phyloP scores from a whole-genome alignment of 257 asterid species.

The Perilla frutescens region DNA sequence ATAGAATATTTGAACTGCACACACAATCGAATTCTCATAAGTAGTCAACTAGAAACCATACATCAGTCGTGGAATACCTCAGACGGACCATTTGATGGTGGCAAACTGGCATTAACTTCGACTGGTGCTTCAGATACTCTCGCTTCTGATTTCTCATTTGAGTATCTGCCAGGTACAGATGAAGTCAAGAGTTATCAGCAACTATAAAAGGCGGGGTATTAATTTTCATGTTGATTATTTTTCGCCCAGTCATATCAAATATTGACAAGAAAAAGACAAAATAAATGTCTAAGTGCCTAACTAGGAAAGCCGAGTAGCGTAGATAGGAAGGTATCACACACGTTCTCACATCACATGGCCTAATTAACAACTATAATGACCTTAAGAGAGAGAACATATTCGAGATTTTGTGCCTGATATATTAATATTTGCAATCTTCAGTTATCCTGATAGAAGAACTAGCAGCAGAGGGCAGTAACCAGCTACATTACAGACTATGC shows the following conservation, averaged over 20 bases:
- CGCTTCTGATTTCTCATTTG: constrained; percentile 92
- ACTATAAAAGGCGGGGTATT: background rate
- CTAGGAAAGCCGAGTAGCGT: background rate
- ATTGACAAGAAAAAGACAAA: background rate
- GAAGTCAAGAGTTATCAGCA: background rate
- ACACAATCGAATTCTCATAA: background rate
- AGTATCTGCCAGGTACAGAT: constrained; percentile 47
- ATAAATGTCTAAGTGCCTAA: background rate
- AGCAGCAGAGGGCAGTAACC: background rate
- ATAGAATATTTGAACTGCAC: constrained; percentile 15
- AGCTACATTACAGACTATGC: background rate
- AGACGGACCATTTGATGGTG: constrained; percentile 46
- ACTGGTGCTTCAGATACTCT: constrained; percentile 58
- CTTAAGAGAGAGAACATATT: background rate
- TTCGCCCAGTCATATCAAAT: background rate
- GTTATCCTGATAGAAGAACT: constrained; percentile 1
- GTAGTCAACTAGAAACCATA: background rate
- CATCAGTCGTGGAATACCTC: constrained; percentile 46
- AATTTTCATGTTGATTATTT: background rate
- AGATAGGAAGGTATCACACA: background rate
- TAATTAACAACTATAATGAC: background rate
- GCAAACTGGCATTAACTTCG: constrained; percentile 48
- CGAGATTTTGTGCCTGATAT: background rate
- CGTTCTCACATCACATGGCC: background rate
- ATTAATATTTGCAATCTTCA: too few relatives aligned